Conservation (phyloP, 1,284 basidiomycete genomes). For the Cutaneotrichosporon cutaneum region DNA sequence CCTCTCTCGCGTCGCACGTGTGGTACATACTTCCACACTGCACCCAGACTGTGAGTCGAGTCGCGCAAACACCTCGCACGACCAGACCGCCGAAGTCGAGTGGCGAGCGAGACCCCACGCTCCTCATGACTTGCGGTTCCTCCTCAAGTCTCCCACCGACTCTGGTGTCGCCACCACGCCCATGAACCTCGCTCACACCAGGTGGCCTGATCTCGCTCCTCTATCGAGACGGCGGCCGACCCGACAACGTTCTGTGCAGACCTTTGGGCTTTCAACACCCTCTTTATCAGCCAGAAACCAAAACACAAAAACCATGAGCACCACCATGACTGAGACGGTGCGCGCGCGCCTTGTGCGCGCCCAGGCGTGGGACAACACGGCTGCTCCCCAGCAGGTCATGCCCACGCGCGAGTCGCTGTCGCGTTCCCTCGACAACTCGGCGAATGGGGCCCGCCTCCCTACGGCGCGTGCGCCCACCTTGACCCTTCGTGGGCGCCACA, state of each 20-base stretch:
- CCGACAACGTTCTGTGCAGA: constrained; percentile 18
- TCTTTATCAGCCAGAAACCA: constrained; percentile 11
- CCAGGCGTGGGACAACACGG: constrained; percentile 19
- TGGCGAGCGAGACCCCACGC: not conserved
- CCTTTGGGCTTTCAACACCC: constrained; percentile 18
- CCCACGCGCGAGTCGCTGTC: constrained; percentile 33
- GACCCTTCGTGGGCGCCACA: constrained; percentile 6
- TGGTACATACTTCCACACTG: constrained; percentile 5
- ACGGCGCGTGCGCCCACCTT: constrained; percentile 18
- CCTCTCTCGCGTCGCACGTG: constrained; percentile 14
- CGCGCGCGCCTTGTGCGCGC: constrained; percentile 21
- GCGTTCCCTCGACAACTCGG: constrained; percentile 40
- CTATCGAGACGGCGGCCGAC: constrained; percentile 20
- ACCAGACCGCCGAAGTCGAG: not conserved
- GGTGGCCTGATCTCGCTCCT: constrained; percentile 10
- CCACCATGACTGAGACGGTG: constrained; percentile 24
- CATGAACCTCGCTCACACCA: not conserved
- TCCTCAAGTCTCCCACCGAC: not conserved
- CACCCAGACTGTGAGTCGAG: constrained; percentile 10
- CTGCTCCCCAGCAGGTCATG: not conserved
- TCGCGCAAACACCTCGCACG: not conserved
- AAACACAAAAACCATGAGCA: constrained; percentile 22
- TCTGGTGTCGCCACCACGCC: too few relatives aligned
- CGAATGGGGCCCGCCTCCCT: constrained; percentile 33
- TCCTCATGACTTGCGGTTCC: too few relatives aligned